Conservation (phyloP, 345 rosid genomes). For the Luvunga scandens region DNA sequence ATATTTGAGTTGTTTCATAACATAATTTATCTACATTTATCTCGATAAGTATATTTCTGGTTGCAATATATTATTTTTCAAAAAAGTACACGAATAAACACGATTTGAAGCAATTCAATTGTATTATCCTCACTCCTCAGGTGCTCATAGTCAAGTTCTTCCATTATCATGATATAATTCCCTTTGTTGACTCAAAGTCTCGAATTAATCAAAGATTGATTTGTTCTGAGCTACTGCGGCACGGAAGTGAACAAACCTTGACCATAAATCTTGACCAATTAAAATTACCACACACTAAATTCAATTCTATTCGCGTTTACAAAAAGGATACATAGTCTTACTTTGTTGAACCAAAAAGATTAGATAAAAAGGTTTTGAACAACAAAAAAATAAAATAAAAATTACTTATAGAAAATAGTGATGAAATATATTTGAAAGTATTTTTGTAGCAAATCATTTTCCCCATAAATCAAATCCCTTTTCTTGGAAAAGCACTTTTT, state of each 20-base stretch:
- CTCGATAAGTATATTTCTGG: accelerated
- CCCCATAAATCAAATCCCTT: too few relatives aligned
- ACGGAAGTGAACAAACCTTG: not conserved
- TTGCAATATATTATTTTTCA: too few relatives aligned
- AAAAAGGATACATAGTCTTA: not conserved
- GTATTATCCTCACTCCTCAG: too few relatives aligned
- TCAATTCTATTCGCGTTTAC: not conserved
- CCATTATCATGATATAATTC: not conserved
- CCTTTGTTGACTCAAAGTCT: not conserved
- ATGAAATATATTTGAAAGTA: too few relatives aligned
- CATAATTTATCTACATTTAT: accelerated
- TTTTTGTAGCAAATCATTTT: not conserved
- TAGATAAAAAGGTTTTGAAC: too few relatives aligned
- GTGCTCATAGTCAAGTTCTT: not conserved
- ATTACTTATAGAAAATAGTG: too few relatives aligned
- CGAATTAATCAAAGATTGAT: not conserved
- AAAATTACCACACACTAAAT: not conserved
- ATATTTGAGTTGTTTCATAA: too few relatives aligned
- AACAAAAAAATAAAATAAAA: too few relatives aligned
- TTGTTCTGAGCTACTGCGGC: not conserved
- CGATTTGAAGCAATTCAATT: not conserved
- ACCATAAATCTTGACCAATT: not conserved
- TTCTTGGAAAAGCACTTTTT: too few relatives aligned
- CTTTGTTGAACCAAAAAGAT: not conserved
- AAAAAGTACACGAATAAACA: not conserved